Percentiles rank a stretch among this genome's conserved stretches.
Evolutionary conservation across 371 early-diverging fungal species (phyloP).

Genomic region (Lichtheimia ornata): DNA sequence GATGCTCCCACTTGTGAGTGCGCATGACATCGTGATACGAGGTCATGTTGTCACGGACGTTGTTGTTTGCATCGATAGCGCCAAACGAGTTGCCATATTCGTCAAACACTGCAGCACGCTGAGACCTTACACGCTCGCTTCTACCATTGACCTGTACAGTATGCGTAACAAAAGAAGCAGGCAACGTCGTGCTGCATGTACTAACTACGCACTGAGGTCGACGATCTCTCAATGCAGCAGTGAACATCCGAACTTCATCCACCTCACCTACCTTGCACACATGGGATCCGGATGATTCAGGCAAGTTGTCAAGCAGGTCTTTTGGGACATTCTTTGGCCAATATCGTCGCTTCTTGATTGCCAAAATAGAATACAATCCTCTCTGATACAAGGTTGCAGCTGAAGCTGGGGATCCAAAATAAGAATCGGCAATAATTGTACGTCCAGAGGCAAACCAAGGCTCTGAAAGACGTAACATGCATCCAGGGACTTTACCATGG

Average conservation of each 20-base stretch:
- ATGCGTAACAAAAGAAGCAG: no score
- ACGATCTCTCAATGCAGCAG: no score
- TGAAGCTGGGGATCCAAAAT: background rate
- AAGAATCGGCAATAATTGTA: conserved; percentile 4
- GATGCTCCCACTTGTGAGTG: conserved; percentile 5
- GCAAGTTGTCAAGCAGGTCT: no score
- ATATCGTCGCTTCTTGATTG: no score
- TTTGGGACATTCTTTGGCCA: no score
- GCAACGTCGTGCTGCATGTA: no score
- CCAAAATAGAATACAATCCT: background rate
- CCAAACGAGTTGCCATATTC: background rate
- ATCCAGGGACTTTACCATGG: background rate
- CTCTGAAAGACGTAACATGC: background rate
- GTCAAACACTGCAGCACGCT: background rate
- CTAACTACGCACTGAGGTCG: no score
- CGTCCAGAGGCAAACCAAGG: conserved; percentile 5
- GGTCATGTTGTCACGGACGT: conserved; percentile 7
- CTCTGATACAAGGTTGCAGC: background rate
- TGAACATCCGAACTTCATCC: no score
- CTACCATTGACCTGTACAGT: no score
- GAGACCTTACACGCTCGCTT: no score
- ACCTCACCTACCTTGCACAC: no score
- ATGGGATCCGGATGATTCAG: no score
- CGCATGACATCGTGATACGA: conserved; percentile 12
- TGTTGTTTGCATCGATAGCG: conserved; percentile 10